Conservation (phyloP, 495 filamentous ascomycete species). For the Hypoxylon perforatum region DNA sequence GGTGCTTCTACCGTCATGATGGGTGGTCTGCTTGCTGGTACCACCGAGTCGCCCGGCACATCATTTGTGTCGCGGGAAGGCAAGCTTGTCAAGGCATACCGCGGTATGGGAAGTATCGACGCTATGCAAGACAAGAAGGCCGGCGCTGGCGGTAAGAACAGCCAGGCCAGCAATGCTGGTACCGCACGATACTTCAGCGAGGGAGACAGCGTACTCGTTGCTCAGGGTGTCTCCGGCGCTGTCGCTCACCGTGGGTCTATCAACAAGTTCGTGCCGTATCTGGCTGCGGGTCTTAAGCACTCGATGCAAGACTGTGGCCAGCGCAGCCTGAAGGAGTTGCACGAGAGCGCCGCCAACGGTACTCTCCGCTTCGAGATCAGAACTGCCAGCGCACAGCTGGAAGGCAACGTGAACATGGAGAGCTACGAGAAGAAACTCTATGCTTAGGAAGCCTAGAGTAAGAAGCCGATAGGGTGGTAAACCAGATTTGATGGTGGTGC, state of each 20-base stretch:
- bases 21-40: conserved; percentile 96
- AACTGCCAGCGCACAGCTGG: conserved; percentile 91
- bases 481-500: background rate
- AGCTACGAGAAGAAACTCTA: conserved; percentile 99
- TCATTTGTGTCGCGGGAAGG: conserved; percentile 96
- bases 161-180: conserved; percentile 91
- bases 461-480: background rate
- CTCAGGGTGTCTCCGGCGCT: conserved; percentile 89
- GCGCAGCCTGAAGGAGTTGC: conserved; percentile 78
- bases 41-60: conserved; percentile 95
- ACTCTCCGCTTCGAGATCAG: conserved; percentile 91
- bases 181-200: conserved; percentile 99
- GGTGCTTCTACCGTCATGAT: conserved; percentile 99
- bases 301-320: conserved; percentile 95
- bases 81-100: conserved; percentile 98
- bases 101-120: conserved; percentile 98
- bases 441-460: conserved; percentile 63
- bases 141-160: conserved; percentile 70
- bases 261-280: conserved; percentile 94
- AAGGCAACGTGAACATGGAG: conserved; percentile 97
- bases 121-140: conserved; percentile 99
- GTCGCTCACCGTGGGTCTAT: conserved; percentile 76
- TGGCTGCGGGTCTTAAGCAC: conserved; percentile 95
- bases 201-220: conserved; percentile 91
- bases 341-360: conserved; percentile 78